Percentiles rank a stretch among this genome's conserved stretches.
Conservation (phyloP, 1,139 yeast species). For the Candida sp. region DNA sequence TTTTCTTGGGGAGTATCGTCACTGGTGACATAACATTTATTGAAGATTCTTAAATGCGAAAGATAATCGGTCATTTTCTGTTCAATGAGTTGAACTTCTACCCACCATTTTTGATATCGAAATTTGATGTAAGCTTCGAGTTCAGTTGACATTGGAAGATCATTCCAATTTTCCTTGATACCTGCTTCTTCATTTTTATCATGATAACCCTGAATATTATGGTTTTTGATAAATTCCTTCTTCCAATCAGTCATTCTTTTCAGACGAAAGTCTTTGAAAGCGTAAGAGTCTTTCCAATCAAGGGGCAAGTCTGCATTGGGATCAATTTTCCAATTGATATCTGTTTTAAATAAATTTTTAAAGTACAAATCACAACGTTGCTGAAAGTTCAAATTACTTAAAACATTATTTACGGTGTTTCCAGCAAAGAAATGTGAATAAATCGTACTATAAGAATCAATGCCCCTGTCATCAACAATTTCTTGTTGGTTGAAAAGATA, state of each 20-base stretch:
- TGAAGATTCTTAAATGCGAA: constrained; percentile 35
- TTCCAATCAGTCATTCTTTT: constrained; percentile 5
- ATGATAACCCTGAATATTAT: constrained; percentile 7
- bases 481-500: constrained; percentile 7
- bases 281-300: constrained; percentile 7
- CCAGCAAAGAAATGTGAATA: constrained; percentile 20
- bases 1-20: constrained; percentile 9
- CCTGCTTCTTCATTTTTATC: constrained; percentile 4
- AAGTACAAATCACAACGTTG: constrained; percentile 30
- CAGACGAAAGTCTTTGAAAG: constrained; percentile 5
- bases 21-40: constrained; percentile 34
- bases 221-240: constrained; percentile 6
- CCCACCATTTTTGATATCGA: constrained; percentile 13
- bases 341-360: constrained; percentile 18
- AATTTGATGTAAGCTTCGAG: constrained; percentile 11
- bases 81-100: constrained; percentile 15
- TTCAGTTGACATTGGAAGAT: constrained; percentile 5
- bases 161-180: constrained; percentile 6
- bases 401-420: constrained; percentile 19
- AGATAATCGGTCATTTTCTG: constrained; percentile 32
- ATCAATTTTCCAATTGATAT: constrained; percentile 24
- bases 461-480: constrained; percentile 13
- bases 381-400: constrained; percentile 16
- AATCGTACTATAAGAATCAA: constrained; percentile 17
- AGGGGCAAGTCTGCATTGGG: constrained; percentile 19